Evolutionary conservation across 306 rosid genomes (phyloP), one percentile per base, ranked within the genome.

Genomic region (Argentina anserina): DNA sequence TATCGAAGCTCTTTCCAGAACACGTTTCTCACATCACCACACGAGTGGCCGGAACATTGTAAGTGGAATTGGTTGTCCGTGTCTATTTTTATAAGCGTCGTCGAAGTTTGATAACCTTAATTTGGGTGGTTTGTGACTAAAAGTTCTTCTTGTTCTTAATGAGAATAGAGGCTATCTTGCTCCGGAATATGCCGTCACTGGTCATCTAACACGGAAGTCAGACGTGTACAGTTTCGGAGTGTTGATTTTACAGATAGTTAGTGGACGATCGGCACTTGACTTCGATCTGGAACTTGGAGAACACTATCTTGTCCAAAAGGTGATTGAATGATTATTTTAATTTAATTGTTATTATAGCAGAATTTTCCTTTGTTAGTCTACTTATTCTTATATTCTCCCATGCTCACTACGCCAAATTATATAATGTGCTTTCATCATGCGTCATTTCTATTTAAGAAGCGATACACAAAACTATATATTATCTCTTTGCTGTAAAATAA

Each of bases 21-120:
- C 45, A 72, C 31, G 50, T 21, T 20, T 46, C 81, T 59, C 84
- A 81, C 60, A 47, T 81, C 41, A 76, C 60, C 12, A 81, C 84
- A 20, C 53, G 72, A 58, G 81, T 81, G 2, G 81, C 84, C 23
- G 84, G 81, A 40, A 81, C 78, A 29, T 2, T 81, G 84, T 81
- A 46, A 81, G 81, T 65, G 17, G 5, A 46, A 47, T 47, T 49
- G 33, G 9, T 15, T 55, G 28, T 62, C 20, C 26, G 39, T 37
- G 28, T 52, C 37, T 59, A n/a, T n/a, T n/a, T n/a, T n/a, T n/a
- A n/a, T n/a, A n/a, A n/a, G n/a, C n/a, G n/a, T n/a, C 55, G 7
- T 43, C 58, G n/a, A 28, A 26, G 20, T 58, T 26, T 25, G 9
- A 13, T 58, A 25, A 26, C 9, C 63, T 26, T 13, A 28, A 59